Conservation (phyloP, 1,139 yeast genomes). For the Casaregolazyma lundiana region DNA sequence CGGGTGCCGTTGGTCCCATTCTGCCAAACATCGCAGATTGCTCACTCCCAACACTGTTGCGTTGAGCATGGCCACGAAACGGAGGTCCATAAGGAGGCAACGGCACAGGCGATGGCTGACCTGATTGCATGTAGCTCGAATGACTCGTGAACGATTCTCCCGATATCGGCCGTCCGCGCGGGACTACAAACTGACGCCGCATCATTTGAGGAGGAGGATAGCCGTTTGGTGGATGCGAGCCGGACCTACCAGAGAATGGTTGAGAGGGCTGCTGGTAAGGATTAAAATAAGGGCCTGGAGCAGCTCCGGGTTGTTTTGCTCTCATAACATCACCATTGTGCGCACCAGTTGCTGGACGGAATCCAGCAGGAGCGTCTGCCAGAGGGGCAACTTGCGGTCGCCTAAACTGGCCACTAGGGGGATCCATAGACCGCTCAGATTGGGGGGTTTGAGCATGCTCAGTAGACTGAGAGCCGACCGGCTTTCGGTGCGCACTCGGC, state of each 20-base stretch:
- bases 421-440: not conserved
- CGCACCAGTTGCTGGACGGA: not conserved
- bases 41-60: constrained; percentile 6
- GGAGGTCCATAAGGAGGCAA: constrained; percentile 8
- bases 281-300: not conserved
- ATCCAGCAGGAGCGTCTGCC: not conserved
- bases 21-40: constrained; percentile 1
- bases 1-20: not conserved
- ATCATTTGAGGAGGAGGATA: constrained; percentile 4
- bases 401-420: not conserved
- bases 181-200: constrained; percentile 10
- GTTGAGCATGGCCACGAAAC: not conserved
- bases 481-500: constrained; percentile 2
- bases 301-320: not conserved
- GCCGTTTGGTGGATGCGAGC: not conserved
- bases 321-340: not conserved
- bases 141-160: constrained; percentile 4
- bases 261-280: not conserved
- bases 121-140: constrained; percentile 2
- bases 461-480: constrained; percentile 5
- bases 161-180: constrained; percentile 1
- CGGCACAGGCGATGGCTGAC: constrained; percentile 3
- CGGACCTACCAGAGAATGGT: not conserved
- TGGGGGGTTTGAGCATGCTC: not conserved
- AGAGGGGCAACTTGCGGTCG: not conserved